Evolutionary conservation across 768 basidiomycete species (phyloP), one percentile per base, ranked within the genome.

Genomic region (Kwoniella mangroviensis): DNA sequence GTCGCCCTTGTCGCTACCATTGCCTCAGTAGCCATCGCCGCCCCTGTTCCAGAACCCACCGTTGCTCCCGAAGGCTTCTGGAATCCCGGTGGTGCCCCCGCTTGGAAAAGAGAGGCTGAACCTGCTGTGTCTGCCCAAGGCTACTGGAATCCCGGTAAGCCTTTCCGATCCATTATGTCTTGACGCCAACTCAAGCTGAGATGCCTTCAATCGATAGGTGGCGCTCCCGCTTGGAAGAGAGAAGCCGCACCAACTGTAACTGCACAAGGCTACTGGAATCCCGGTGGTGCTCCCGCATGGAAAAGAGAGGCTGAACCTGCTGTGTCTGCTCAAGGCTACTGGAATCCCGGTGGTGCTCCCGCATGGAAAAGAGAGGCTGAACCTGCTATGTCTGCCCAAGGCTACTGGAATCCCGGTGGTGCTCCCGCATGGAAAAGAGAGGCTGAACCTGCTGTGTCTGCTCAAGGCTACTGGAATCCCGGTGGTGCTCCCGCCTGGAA

Each of bases 21-120:
- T 62, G 77, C 77, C 62, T 71, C 75, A 40, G 63, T 75, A 21
- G 75, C 70, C 65, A 53, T 75, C 65, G 80, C 78, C 43, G 80
- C 80, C 56, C 79, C 79, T 26, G 68, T 75, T 26, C 68, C 77
- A 12, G 74, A 68, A 45, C 64, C 70, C 43, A 40, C 70, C 28
- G 60, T 72, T 45, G 62, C 63, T 49, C 66, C 72, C 40, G 43
- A 62, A 54, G 68, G 71, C 66, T 74, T 70, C 74, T 63, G 63
- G 17, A 26, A 24, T 11, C 58, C 57, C 12, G 58, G 68, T 22
- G 68, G 65, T 45, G 63, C 49, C 4, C 65, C 59, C 45, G 58
- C 69, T n/a, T 70, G 69, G 69, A 70, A 70, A 21, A 53, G 56
- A 24, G 68, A 56, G 28, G 45, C 45, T 49, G 52, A 60, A 11